Percentiles rank a stretch among this genome's conserved stretches.
Evolutionary conservation across 179 eudicot species (phyloP).

Genomic region (Beta lomatogona): DNA sequence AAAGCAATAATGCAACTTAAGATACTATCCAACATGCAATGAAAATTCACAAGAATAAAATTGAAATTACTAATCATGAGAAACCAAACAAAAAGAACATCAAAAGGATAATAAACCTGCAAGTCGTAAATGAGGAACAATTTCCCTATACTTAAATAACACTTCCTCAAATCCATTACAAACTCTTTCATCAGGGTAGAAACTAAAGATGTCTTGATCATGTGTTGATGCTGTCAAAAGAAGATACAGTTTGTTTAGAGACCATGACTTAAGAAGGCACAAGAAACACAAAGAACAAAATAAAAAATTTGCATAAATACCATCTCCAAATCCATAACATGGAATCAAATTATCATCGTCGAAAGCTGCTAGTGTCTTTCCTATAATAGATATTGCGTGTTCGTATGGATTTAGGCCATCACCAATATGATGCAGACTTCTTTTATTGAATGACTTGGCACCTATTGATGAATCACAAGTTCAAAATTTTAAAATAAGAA

Average conservation of each 20-base stretch:
- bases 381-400: constrained; percentile 93
- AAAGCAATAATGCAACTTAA: not conserved
- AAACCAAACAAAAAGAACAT: not conserved
- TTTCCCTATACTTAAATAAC: constrained; percentile 62
- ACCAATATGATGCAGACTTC: constrained; percentile 85
- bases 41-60: not conserved
- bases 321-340: constrained; percentile 98
- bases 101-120: constrained; percentile 54
- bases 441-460: constrained; percentile 73
- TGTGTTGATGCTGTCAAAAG: constrained; percentile 79
- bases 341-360: constrained; percentile 97
- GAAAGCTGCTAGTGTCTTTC: constrained; percentile 79
- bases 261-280: constrained; percentile 2
- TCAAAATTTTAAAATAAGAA: not conserved
- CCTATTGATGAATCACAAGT: constrained; percentile 39
- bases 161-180: constrained; percentile 97
- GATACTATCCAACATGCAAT: not conserved
- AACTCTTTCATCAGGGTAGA: constrained; percentile 65
- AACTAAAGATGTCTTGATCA: constrained; percentile 95
- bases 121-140: constrained; percentile 86
- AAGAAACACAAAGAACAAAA: not conserved
- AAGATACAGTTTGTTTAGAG: not conserved
- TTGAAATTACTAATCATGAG: not conserved
- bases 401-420: constrained; percentile 73
- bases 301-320: constrained; percentile 38